phyloP scores from a whole-genome alignment of 768 basidiomycete species.

The Pisolithus sp. region DNA sequence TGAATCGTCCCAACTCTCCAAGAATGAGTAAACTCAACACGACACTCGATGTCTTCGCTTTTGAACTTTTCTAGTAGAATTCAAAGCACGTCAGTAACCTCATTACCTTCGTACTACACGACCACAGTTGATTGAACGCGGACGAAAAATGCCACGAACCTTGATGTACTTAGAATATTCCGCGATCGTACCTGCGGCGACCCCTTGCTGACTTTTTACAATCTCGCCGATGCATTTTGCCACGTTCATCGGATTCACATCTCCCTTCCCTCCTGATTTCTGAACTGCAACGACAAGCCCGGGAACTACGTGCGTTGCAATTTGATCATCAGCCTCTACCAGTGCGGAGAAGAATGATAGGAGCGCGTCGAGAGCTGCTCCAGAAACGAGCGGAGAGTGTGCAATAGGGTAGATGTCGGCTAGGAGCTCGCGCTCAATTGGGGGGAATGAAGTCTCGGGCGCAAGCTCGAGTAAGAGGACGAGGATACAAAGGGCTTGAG shows the following conservation, averaged over 20 bases:
- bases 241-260: constrained; percentile 59
- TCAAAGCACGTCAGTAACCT: background rate
- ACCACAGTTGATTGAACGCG: background rate
- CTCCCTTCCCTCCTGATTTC: constrained; percentile 49
- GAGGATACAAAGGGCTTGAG: constrained; percentile 61
- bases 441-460: constrained; percentile 64
- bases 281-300: constrained; percentile 62
- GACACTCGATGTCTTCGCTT: constrained; percentile 59
- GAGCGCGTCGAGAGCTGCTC: constrained; percentile 73
- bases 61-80: constrained; percentile 40
- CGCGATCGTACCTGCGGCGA: constrained; percentile 79
- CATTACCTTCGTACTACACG: background rate
- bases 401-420: constrained; percentile 62
- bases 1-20: constrained; percentile 88
- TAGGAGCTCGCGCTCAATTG: constrained; percentile 67
- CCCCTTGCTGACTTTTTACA: constrained; percentile 58
- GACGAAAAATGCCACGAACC: constrained; percentile 32
- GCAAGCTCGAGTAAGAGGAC: constrained; percentile 64
- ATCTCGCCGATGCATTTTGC: constrained; percentile 83
- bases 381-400: constrained; percentile 73
- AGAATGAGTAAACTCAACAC: constrained; percentile 83
- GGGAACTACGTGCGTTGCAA: constrained; percentile 76
- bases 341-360: constrained; percentile 77
- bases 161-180: constrained; percentile 80
- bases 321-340: constrained; percentile 76